These are phyloP conservation scores for Candida loeiensis DNA, from an alignment of 805 yeast genomes.

Conservation along the genomic window DNA sequence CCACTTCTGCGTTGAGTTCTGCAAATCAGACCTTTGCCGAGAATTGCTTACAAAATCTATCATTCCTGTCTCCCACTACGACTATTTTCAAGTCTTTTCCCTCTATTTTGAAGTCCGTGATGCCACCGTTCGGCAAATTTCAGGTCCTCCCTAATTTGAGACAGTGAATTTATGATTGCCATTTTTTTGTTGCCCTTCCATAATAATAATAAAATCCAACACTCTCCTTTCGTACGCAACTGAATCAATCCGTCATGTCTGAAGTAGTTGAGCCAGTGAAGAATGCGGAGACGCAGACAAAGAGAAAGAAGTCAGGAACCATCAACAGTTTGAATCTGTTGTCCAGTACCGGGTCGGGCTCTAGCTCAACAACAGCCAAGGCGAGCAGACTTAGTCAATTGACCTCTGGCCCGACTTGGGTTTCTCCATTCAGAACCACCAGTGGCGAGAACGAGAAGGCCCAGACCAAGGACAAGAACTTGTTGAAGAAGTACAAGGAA, in stretches of 20 bases:
- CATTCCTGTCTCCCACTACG: too few species aligned
- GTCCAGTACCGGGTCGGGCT: background rate
- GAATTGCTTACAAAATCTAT: too few species aligned
- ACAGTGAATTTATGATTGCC: conserved; percentile 1
- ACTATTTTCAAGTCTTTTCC: background rate
- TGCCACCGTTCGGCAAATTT: too few species aligned
- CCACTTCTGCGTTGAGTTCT: too few species aligned
- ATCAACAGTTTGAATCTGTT: background rate
- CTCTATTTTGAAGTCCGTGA: background rate
- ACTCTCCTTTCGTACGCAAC: conserved; percentile 3
- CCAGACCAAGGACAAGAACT: conserved; percentile 24
- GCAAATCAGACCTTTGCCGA: too few species aligned
- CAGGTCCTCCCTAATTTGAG: conserved; percentile 8
- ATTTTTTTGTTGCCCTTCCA: conserved; percentile 9
- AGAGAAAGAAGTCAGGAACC: conserved; percentile 4
- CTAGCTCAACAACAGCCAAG: conserved; percentile 1
- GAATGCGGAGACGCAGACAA: conserved; percentile 6
- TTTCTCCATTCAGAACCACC: conserved; percentile 38
- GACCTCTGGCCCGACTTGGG: conserved; percentile 34
- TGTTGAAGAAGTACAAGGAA: conserved; percentile 33
- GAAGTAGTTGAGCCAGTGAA: conserved; percentile 14
- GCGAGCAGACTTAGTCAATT: conserved; percentile 25
- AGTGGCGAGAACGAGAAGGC: conserved; percentile 17
- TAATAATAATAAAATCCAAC: conserved; percentile 4
- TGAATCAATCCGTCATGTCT: conserved; percentile 13